Evolutionary conservation across 2,329 filamentous ascomycete species (phyloP).

Genomic region (Tolypocladium capitatum): DNA sequence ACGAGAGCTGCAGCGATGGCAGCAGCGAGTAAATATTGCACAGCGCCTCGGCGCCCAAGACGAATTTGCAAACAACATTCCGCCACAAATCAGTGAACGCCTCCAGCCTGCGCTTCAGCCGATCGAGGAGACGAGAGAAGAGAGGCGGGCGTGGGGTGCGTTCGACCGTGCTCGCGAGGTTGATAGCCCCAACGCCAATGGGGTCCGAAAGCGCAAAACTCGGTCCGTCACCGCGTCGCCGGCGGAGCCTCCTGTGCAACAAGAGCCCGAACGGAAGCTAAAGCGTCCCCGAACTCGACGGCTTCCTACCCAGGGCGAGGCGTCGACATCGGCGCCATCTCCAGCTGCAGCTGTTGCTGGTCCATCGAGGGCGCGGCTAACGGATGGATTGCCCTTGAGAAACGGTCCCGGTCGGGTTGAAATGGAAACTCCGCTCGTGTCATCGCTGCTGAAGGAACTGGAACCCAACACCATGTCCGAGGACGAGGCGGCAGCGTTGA

Average conservation of each 20-base stretch:
- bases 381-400: slow-evolving; percentile 10
- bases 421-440: slow-evolving; percentile 65
- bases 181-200: slow-evolving; percentile 35
- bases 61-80: slow-evolving; percentile 52
- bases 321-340: slow-evolving; percentile 27
- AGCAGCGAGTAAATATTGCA: slow-evolving; percentile 71
- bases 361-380: slow-evolving; percentile 11
- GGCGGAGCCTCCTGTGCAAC: slow-evolving; percentile 41
- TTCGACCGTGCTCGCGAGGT: slow-evolving; percentile 73
- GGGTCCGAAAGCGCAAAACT: slow-evolving; percentile 58
- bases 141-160: slow-evolving; percentile 76
- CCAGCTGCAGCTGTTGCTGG: slow-evolving; percentile 17
- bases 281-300: slow-evolving; percentile 77
- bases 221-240: slow-evolving; percentile 60
- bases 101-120: slow-evolving; percentile 44
- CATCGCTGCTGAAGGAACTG: slow-evolving; percentile 78
- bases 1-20: slow-evolving; percentile 60
- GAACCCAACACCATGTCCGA: slow-evolving; percentile 50
- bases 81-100: slow-evolving; percentile 45
- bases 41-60: slow-evolving; percentile 63
- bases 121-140: slow-evolving; percentile 58
- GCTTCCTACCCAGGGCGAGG: slow-evolving; percentile 35
- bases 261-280: slow-evolving; percentile 64
- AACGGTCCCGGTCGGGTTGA: slow-evolving; percentile 14
- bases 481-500: slow-evolving; percentile 29